These are phyloP conservation scores for Ambrosia hybrid DNA, from an alignment of 140 eudicot genomes.

Conservation along the genomic window DNA sequence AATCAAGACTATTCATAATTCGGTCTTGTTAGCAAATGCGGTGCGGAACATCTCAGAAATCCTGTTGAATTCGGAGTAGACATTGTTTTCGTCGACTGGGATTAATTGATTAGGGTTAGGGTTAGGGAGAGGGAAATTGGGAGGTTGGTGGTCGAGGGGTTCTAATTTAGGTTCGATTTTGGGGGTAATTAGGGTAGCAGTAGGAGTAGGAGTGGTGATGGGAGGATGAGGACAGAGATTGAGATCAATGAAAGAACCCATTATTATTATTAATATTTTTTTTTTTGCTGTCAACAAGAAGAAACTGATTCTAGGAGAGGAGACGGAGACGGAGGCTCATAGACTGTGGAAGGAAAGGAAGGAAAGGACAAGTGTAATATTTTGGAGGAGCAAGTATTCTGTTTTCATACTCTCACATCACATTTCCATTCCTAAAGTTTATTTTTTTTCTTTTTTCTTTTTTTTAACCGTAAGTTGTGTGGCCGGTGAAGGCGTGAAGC, in stretches of 20 bases:
- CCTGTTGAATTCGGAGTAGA: slow-evolving; percentile 55
- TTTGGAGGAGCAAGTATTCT: too few species aligned
- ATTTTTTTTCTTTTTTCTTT: too few species aligned
- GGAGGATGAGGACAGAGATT: slow-evolving; percentile 49
- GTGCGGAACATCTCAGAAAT: slow-evolving; percentile 54
- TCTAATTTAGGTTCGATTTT: slow-evolving; percentile 57
- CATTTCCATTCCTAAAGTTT: too few species aligned
- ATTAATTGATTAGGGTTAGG: slow-evolving; percentile 12
- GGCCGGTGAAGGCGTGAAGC: too few species aligned
- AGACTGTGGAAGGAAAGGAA: not conserved
- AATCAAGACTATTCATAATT: not conserved
- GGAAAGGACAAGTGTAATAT: too few species aligned
- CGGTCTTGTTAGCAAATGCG: slow-evolving; percentile 39
- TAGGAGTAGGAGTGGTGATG: slow-evolving; percentile 6
- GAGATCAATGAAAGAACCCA: slow-evolving; percentile 48
- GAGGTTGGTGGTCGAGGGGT: slow-evolving; percentile 38
- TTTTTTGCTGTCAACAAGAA: not conserved
- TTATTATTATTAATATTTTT: not conserved
- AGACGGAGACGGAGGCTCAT: not conserved
- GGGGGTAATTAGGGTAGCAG: slow-evolving; percentile 28
- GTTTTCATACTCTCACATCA: too few species aligned
- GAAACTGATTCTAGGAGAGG: not conserved
- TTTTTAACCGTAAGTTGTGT: too few species aligned
- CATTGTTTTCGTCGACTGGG: slow-evolving; percentile 30
- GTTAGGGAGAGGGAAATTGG: not conserved